Percentiles rank a stretch among this genome's conserved stretches.
These are phyloP conservation scores for Furcasterigmium furcatum DNA, from an alignment of 2,329 filamentous ascomycete species.

Conservation along the genomic window DNA sequence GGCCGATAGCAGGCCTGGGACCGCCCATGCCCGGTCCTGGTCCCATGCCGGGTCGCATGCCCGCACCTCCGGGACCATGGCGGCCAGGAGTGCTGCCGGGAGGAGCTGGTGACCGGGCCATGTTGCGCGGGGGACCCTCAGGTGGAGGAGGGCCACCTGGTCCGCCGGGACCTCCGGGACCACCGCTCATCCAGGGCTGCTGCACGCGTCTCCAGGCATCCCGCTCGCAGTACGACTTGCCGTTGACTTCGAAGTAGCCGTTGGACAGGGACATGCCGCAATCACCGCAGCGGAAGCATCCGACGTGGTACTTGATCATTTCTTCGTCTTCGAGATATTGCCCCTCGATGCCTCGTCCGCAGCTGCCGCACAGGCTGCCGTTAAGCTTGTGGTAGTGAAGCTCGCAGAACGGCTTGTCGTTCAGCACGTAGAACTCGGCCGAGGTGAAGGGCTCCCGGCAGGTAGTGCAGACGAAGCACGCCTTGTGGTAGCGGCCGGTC, in stretches of 20 bases:
- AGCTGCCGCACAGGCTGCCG: conserved; percentile 77
- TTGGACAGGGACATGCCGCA: conserved; percentile 72
- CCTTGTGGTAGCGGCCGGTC: conserved; percentile 91
- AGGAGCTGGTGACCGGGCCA: conserved; percentile 8
- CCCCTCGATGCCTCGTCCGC: conserved; percentile 85
- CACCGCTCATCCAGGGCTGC: conserved; percentile 21
- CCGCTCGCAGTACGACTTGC: conserved; percentile 78
- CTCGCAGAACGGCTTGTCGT: conserved; percentile 86
- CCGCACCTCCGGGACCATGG: conserved; percentile 1
- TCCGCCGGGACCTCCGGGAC: conserved; percentile 6
- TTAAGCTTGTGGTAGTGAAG: conserved; percentile 92
- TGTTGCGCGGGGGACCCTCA: conserved; percentile 11
- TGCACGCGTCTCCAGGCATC: conserved; percentile 66
- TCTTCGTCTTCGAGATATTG: conserved; percentile 84
- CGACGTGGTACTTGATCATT: conserved; percentile 77
- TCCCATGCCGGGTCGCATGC: conserved; percentile 8
- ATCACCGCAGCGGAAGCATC: conserved; percentile 80
- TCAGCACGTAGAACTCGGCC: conserved; percentile 86
- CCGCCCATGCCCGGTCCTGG: conserved; percentile 9
- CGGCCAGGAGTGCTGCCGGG: conserved; percentile 8
- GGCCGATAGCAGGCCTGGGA: conserved; percentile 10
- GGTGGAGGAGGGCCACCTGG: too few relatives aligned
- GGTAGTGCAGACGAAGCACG: conserved; percentile 87
- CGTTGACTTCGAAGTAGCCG: conserved; percentile 88
- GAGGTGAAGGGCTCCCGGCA: conserved; percentile 81